Conservation (phyloP, 1,139 yeast species). For the Citeromyces siamensis region DNA sequence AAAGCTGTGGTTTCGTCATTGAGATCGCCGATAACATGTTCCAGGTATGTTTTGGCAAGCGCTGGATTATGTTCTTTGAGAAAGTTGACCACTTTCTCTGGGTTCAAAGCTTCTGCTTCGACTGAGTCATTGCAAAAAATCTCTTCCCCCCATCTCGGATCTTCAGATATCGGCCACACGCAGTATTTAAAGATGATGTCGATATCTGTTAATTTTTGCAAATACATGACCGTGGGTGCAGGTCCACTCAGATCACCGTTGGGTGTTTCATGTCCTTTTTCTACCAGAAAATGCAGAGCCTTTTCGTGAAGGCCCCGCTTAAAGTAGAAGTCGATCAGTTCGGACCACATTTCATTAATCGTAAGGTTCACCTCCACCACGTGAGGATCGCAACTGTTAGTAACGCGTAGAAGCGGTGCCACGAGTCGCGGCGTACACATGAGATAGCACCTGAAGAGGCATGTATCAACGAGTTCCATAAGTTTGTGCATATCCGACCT, state of each 20-base stretch:
- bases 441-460: slow-evolving; percentile 1
- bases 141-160: slow-evolving; percentile 27
- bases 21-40: slow-evolving; percentile 36
- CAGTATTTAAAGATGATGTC: slow-evolving; percentile 49
- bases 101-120: slow-evolving; percentile 49
- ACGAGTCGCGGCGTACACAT: slow-evolving; percentile 2
- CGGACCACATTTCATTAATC: neutral
- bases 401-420: neutral
- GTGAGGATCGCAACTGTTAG: neutral
- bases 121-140: slow-evolving; percentile 60
- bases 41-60: slow-evolving; percentile 45
- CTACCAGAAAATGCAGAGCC: slow-evolving; percentile 23
- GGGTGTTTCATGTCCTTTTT: slow-evolving; percentile 5
- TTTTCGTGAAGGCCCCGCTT: slow-evolving; percentile 50
- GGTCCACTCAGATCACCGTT: slow-evolving; percentile 24
- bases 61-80: slow-evolving; percentile 16
- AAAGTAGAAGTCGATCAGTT: slow-evolving; percentile 63
- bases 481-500: slow-evolving; percentile 1
- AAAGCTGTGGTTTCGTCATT: slow-evolving; percentile 29
- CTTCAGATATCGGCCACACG: slow-evolving; percentile 36
- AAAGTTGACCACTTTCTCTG: slow-evolving; percentile 37
- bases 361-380: slow-evolving; percentile 2
- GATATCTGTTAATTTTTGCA: slow-evolving; percentile 46
- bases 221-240: slow-evolving; percentile 44
- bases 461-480: slow-evolving; percentile 1